phyloP scores from a whole-genome alignment of 2,329 filamentous ascomycete species.

The Aspergillus ruber region DNA sequence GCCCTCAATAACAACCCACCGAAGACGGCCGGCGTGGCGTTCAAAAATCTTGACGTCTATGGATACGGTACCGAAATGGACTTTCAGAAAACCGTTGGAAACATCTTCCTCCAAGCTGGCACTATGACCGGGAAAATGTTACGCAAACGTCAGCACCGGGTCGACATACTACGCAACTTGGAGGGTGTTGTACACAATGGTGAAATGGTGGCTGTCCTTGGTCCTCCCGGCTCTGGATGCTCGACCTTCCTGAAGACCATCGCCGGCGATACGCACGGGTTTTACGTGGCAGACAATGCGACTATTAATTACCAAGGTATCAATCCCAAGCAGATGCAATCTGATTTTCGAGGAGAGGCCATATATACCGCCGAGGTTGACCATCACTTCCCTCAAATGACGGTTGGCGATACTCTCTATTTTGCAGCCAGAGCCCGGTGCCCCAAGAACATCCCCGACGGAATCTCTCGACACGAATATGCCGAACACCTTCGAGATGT shows the following conservation, averaged over 20 bases:
- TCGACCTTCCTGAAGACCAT: neutral
- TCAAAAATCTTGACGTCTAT: neutral
- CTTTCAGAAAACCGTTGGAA: neutral
- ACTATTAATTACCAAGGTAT: neutral
- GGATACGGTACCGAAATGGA: neutral
- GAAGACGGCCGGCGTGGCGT: neutral
- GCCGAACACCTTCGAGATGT: slow-evolving; percentile 40
- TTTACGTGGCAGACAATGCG: neutral
- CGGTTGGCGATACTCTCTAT: neutral
- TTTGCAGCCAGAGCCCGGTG: neutral
- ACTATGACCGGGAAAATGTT: neutral
- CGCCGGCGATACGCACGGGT: neutral
- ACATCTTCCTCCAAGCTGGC: neutral
- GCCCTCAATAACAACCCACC: no score
- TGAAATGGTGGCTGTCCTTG: neutral
- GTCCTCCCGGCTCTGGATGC: neutral
- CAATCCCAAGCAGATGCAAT: neutral
- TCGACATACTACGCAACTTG: neutral
- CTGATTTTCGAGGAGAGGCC: neutral
- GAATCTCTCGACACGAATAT: slow-evolving; percentile 32
- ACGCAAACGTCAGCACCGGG: neutral
- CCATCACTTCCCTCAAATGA: neutral
- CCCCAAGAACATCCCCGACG: neutral
- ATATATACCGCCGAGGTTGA: neutral
- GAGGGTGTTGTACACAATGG: neutral